A percentile compares a stretch with the other conserved stretches of the same genome.
These are phyloP conservation scores for Lavandula angustifolia DNA, from an alignment of 257 asterid species.

Conservation along the genomic window DNA sequence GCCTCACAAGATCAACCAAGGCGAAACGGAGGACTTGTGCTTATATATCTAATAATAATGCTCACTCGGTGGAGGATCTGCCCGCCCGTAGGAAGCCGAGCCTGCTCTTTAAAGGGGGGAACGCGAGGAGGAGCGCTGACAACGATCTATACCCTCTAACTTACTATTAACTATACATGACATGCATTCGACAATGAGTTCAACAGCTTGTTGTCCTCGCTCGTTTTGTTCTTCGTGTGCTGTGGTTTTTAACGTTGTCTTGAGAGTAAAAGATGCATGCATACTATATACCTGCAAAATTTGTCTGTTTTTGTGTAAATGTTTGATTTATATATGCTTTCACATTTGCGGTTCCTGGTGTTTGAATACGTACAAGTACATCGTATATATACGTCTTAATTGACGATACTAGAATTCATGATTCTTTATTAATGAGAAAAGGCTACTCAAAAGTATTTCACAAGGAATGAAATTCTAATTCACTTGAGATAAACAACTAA, in stretches of 20 bases:
- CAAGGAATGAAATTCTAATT: too few relatives aligned
- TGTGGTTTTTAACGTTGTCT: conserved; percentile 13
- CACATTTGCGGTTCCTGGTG: too few relatives aligned
- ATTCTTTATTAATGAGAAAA: too few relatives aligned
- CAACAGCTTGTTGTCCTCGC: conserved; percentile 54
- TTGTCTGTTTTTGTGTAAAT: conserved; percentile 11
- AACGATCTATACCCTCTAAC: conserved; percentile 50
- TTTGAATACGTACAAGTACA: too few relatives aligned
- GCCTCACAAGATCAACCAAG: conserved; percentile 48
- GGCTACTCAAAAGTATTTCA: too few relatives aligned
- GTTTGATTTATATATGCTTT: too few relatives aligned
- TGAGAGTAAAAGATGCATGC: neutral
- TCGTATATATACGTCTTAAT: too few relatives aligned
- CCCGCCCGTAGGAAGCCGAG: conserved; percentile 52
- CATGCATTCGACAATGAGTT: neutral
- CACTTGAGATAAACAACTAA: too few relatives aligned
- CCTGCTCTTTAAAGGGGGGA: conserved; percentile 46
- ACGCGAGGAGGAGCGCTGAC: conserved; percentile 68
- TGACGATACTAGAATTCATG: too few relatives aligned
- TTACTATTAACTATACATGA: neutral
- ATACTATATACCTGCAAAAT: conserved; percentile 1
- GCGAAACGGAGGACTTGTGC: conserved; percentile 43
- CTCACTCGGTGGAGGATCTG: conserved; percentile 51
- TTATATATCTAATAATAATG: conserved; percentile 9
- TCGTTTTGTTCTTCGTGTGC: neutral